Evolutionary conservation across 176 grass and related monocot species (phyloP).

Genomic region (Pontederia paniculata): DNA sequence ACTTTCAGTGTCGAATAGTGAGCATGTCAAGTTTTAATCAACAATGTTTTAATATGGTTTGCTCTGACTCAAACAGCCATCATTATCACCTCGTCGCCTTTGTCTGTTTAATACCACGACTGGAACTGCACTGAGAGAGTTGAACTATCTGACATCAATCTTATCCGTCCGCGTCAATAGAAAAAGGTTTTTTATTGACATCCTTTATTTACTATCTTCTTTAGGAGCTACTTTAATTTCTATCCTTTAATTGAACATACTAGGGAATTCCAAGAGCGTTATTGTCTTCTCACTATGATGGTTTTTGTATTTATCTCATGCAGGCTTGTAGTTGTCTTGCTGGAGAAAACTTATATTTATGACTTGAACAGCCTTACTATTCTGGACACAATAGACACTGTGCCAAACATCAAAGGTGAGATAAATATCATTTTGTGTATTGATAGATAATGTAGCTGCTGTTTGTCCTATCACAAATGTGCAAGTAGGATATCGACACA

Average conservation of each 20-base stretch:
- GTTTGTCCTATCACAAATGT: neutral
- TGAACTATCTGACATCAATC: constrained; percentile 85
- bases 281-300: no score
- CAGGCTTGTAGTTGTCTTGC: constrained; percentile 97
- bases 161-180: constrained; percentile 73
- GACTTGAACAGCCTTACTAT: constrained; percentile 68
- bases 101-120: constrained; percentile 62
- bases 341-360: constrained; percentile 69
- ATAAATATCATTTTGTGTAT: constrained; percentile 3
- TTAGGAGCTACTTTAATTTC: neutral
- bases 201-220: constrained; percentile 6
- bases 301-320: constrained; percentile 26
- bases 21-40: neutral
- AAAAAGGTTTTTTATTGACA: constrained; percentile 34
- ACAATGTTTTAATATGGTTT: constrained; percentile 8
- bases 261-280: no score
- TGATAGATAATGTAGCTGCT: neutral
- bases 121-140: constrained; percentile 31
- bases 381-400: constrained; percentile 85
- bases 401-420: constrained; percentile 76
- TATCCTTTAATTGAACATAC: no score
- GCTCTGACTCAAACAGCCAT: constrained; percentile 32
- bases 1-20: neutral
- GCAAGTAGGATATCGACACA: no score
- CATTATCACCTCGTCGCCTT: constrained; percentile 70